Conservation (phyloP, 345 rosid genomes). For the Psidium guajava region DNA sequence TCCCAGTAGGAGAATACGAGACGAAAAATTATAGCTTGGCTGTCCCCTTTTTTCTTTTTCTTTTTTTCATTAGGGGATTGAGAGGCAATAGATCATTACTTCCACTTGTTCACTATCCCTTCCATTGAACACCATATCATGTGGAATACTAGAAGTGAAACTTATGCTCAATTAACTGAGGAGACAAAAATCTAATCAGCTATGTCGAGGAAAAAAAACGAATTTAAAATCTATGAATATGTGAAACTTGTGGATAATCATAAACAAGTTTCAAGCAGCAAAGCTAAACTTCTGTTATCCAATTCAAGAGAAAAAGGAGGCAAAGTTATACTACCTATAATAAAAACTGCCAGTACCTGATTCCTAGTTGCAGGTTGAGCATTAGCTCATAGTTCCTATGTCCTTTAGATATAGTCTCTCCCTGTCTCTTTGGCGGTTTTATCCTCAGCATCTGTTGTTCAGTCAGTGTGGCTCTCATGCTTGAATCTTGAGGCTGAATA, state of each 20-base stretch:
- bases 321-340: not conserved
- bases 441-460: slow-evolving; percentile 21
- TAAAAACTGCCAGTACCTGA: slow-evolving; percentile 39
- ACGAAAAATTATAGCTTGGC: not conserved
- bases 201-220: not conserved
- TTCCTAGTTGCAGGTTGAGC: slow-evolving; percentile 96
- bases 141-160: not conserved
- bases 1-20: not conserved
- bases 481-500: slow-evolving; percentile 33
- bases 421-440: slow-evolving; percentile 69
- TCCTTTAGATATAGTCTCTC: slow-evolving; percentile 79
- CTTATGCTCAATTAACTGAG: not conserved
- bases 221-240: not conserved
- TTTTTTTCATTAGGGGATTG: not conserved
- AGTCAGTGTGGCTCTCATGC: slow-evolving; percentile 8
- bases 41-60: not conserved
- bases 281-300: not conserved
- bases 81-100: not conserved
- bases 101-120: not conserved
- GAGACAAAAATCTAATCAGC: not conserved
- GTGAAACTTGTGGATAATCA: not conserved
- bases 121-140: not conserved
- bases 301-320: not conserved
- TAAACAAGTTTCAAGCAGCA: not conserved
- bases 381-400: slow-evolving; percentile 95